phyloP scores from a whole-genome alignment of 371 early-diverging fungal species.

The Furculomyces boomerangus region DNA sequence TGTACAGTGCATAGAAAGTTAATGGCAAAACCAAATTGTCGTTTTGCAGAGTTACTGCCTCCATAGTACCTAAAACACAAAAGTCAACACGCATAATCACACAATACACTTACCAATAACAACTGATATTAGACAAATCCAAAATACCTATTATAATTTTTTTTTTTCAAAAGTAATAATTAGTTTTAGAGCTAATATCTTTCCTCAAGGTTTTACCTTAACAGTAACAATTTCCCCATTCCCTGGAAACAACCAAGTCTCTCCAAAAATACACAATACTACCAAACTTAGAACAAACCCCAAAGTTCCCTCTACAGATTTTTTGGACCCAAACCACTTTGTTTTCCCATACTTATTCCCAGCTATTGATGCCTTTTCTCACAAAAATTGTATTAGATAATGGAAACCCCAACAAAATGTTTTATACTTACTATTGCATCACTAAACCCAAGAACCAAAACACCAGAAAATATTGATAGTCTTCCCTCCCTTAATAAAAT shows the following conservation, averaged over 20 bases:
- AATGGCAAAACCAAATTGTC: conserved; percentile 61
- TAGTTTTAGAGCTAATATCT: background rate
- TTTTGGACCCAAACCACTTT: conserved; percentile 55
- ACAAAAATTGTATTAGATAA: background rate
- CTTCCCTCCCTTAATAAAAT: too few relatives aligned
- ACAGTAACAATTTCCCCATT: too few relatives aligned
- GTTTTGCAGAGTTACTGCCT: conserved; percentile 35
- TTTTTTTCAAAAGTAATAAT: background rate
- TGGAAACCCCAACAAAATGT: background rate
- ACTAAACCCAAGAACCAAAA: conserved; percentile 69
- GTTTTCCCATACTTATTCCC: conserved; percentile 53
- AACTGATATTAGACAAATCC: background rate
- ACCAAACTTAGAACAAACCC: conserved; percentile 49
- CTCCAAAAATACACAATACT: conserved; percentile 24
- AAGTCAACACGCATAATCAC: background rate
- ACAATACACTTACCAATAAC: background rate
- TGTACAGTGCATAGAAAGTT: conserved; percentile 41
- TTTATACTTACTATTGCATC: conserved; percentile 35
- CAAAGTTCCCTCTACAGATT: conserved; percentile 75
- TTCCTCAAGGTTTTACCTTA: background rate
- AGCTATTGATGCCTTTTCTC: conserved; percentile 45
- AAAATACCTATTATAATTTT: background rate
- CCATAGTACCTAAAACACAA: conserved; percentile 10
- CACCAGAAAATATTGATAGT: conserved; percentile 46
- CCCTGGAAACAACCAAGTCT: conserved; percentile 31